These are phyloP conservation scores for Mycena amicta DNA, from an alignment of 768 basidiomycete genomes.

Conservation along the genomic window DNA sequence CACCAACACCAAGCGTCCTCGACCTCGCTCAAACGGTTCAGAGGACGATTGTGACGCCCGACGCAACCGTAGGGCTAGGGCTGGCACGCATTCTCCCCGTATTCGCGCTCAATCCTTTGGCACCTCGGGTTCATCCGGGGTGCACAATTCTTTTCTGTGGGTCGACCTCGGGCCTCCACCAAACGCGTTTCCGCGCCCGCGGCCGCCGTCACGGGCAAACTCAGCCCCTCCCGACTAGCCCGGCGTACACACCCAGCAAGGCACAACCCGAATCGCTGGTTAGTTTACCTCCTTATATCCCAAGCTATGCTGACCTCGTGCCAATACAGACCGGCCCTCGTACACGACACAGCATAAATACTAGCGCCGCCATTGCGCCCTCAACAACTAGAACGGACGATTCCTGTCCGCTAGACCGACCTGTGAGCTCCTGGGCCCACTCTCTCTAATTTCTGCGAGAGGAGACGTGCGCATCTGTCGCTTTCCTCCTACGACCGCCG, in stretches of 20 bases:
- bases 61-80: conserved; percentile 13
- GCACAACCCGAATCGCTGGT: conserved; percentile 11
- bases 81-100: conserved; percentile 7
- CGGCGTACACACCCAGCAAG: not conserved
- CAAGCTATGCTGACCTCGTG: not conserved
- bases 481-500: conserved; percentile 4
- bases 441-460: conserved; percentile 17
- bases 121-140: conserved; percentile 18
- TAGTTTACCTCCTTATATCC: not conserved
- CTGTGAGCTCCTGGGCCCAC: not conserved
- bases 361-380: conserved; percentile 17
- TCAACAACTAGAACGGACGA: conserved; percentile 18
- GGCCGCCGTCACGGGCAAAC: conserved; percentile 22
- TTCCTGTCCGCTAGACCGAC: conserved; percentile 18
- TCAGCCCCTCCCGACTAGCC: conserved; percentile 23
- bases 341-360: conserved; percentile 20
- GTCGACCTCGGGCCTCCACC: conserved; percentile 21
- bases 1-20: conserved; percentile 22
- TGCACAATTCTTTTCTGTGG: conserved; percentile 23
- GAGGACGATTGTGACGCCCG: conserved; percentile 15
- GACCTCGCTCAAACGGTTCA: conserved; percentile 15
- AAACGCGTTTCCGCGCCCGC: conserved; percentile 5
- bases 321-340: conserved; percentile 12
- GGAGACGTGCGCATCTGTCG: conserved; percentile 11
- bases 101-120: conserved; percentile 19